Percentiles rank a stretch among this genome's conserved stretches.
phyloP scores from a whole-genome alignment of 208 protist genomes.

The Blechomonas ayalai region DNA sequence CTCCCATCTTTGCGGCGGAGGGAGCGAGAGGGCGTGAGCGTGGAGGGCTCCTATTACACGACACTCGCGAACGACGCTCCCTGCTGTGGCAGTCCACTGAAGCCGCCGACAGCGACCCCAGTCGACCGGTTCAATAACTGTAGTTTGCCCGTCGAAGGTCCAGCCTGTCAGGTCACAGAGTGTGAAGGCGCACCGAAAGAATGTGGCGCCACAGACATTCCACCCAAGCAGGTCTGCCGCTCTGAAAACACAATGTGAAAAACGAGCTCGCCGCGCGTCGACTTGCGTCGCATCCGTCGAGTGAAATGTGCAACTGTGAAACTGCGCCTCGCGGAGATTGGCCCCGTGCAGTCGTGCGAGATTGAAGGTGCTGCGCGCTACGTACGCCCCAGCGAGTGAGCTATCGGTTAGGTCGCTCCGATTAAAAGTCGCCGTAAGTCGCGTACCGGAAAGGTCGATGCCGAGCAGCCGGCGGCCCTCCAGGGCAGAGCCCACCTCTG shows the following conservation, averaged over 20 bases:
- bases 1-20: slow-evolving; percentile 1
- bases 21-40: slow-evolving; percentile 11
- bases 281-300: slow-evolving; percentile 24
- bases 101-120: slow-evolving; percentile 57
- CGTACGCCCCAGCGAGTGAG: slow-evolving; percentile 24
- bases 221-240: slow-evolving; percentile 49
- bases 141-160: slow-evolving; percentile 63
- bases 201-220: slow-evolving; percentile 64
- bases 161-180: slow-evolving; percentile 60
- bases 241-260: slow-evolving; percentile 70
- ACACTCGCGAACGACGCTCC: slow-evolving; percentile 21
- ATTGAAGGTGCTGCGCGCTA: slow-evolving; percentile 62
- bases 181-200: slow-evolving; percentile 67
- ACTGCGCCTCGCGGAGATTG: slow-evolving; percentile 38
- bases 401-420: slow-evolving; percentile 39
- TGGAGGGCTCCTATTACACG: slow-evolving; percentile 15
- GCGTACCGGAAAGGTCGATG: slow-evolving; percentile 40
- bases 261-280: slow-evolving; percentile 28
- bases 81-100: slow-evolving; percentile 25
- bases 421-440: slow-evolving; percentile 61
- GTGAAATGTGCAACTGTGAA: slow-evolving; percentile 74
- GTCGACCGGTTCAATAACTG: slow-evolving; percentile 46
- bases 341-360: slow-evolving; percentile 23
- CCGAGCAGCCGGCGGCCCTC: slow-evolving; percentile 53
- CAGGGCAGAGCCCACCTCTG: slow-evolving; percentile 41